A percentile compares a stretch with the other conserved stretches of the same genome.
Evolutionary conservation across 345 rosid genomes (phyloP).

Genomic region (Pugionium dolabratum): DNA sequence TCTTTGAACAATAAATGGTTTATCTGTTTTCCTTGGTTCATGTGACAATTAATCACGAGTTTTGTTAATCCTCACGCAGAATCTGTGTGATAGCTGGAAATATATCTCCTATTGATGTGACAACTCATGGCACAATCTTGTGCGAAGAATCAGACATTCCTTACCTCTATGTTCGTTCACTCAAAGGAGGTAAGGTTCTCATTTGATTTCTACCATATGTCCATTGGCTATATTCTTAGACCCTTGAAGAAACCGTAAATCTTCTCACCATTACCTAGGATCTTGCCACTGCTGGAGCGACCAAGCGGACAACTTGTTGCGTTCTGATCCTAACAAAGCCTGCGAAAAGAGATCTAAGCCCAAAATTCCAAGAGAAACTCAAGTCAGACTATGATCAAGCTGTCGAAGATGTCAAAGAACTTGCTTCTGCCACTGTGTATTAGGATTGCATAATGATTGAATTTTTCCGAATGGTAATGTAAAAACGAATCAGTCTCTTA

Average conservation of each 20-base stretch:
- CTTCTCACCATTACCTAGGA: slow-evolving; percentile 48
- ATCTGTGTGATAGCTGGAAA: slow-evolving; percentile 87
- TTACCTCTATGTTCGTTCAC: slow-evolving; percentile 60
- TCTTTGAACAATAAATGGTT: not conserved
- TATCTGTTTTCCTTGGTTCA: not conserved
- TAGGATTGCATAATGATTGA: slow-evolving; percentile 1
- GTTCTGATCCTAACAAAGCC: slow-evolving; percentile 76
- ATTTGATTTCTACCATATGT: not conserved
- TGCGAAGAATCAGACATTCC: slow-evolving; percentile 83
- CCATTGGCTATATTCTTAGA: too few species aligned
- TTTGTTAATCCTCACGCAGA: slow-evolving; percentile 46
- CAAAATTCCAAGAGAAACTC: slow-evolving; percentile 53
- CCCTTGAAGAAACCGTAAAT: not conserved
- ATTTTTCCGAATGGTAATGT: slow-evolving; percentile 4
- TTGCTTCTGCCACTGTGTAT: slow-evolving; percentile 52
- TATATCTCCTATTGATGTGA: slow-evolving; percentile 89
- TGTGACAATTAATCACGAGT: not conserved
- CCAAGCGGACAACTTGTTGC: slow-evolving; percentile 93
- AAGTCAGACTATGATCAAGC: slow-evolving; percentile 60
- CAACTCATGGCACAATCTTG: slow-evolving; percentile 83
- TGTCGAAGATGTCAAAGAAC: slow-evolving; percentile 58
- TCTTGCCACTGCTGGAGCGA: slow-evolving; percentile 83
- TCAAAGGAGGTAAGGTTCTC: slow-evolving; percentile 66
- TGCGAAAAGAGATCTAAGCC: slow-evolving; percentile 61
- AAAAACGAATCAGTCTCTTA: slow-evolving; percentile 28